Evolutionary conservation across 768 basidiomycete genomes (phyloP), one percentile per base, ranked within the genome.

Genomic region (Lactarius vividus): DNA sequence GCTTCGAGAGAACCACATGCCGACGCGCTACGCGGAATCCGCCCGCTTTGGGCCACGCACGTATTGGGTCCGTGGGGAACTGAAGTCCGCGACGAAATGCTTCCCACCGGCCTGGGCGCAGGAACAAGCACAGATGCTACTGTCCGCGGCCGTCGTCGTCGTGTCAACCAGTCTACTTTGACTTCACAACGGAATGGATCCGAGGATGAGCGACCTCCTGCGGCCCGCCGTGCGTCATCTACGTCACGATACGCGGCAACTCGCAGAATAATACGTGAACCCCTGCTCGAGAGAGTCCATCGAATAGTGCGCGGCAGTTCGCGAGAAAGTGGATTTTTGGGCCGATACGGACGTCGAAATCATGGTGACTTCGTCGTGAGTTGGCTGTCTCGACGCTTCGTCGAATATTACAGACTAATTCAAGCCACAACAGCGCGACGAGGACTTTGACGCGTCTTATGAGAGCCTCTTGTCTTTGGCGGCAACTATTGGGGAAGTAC

Each of bases 391-490:
- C 29, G 23, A 2, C 28, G 49, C 20, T 37, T 26, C 16, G 33
- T 33, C 28, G 13, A 23, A n/a, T 31, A 53, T 64, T 59, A 31
- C 55, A 57, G 26, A 35, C 60, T 63, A n/a, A 67, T 72, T 31
- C 57, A 44, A 59, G 28, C 63, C 61, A 63, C 20, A 66, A n/a
- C 70, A 89, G 89, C 84, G 85, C 60, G 91, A 92, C 65, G 89
- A 92, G 71, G 82, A 91, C 67, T 88, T 91, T 72, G 88, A 91
- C 68, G 75, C 81, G 7, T 92, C 91, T 1, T 92, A 92, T 70
- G 91, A 93, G 73, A 83, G 79, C 44, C 74, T 92, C 59, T 69
- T 91, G 23, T 81, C 82, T 3, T 75, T 92, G 55, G 80, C 85
- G 40, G 80, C 80, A 16, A 74, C 84, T 20, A 74, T 92, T 52